These are phyloP conservation scores for Aspergillus novofumigatus DNA, from an alignment of 2,329 filamentous ascomycete genomes.

Conservation along the genomic window DNA sequence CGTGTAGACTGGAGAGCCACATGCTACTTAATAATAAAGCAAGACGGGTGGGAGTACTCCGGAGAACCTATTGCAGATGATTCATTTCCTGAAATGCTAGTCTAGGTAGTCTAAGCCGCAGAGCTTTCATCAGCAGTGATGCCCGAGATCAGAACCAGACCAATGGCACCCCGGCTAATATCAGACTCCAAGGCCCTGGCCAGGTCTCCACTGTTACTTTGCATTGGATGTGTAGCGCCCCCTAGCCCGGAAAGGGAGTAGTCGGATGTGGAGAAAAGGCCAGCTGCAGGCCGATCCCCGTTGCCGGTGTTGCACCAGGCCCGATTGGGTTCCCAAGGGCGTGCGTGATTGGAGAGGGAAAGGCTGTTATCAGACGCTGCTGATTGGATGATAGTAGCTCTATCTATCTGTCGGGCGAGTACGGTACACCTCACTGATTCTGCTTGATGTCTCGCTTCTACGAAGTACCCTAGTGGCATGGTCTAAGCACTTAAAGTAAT, in stretches of 20 bases:
- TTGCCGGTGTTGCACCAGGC: conserved; percentile 21
- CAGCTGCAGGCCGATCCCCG: conserved; percentile 25
- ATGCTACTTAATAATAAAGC: neutral
- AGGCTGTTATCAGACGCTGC: conserved; percentile 17
- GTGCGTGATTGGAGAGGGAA: conserved; percentile 19
- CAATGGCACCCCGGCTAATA: neutral
- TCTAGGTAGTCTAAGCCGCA: too few relatives aligned
- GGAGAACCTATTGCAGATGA: neutral
- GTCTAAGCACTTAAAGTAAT: neutral
- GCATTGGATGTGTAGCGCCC: neutral
- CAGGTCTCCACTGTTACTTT: neutral
- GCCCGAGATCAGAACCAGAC: neutral
- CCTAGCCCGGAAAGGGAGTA: conserved; percentile 1
- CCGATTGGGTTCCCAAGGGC: conserved; percentile 5
- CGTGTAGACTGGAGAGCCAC: neutral
- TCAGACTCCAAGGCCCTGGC: neutral
- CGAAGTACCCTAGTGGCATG: too few relatives aligned
- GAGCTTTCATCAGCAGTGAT: neutral
- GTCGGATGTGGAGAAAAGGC: conserved; percentile 17
- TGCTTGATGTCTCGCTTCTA: neutral
- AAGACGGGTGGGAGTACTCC: neutral
- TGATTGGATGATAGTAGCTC: conserved; percentile 20
- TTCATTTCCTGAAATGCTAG: too few relatives aligned
- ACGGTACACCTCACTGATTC: conserved; percentile 1
- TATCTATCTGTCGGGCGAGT: neutral